phyloP scores from a whole-genome alignment of 2,329 filamentous ascomycete species.

The Orbilia javanica region DNA sequence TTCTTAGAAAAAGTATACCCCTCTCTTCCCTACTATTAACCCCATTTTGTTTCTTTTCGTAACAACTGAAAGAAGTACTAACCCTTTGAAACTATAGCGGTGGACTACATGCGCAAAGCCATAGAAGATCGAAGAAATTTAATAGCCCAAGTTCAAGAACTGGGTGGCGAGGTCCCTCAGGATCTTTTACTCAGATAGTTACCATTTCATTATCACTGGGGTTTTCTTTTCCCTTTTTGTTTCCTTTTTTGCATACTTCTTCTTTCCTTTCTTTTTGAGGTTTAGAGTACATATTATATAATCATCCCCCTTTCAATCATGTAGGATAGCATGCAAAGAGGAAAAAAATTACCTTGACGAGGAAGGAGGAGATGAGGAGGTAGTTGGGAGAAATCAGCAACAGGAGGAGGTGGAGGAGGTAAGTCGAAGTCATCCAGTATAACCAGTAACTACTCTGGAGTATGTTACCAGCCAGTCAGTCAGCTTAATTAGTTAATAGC shows the following conservation, averaged over 20 bases:
- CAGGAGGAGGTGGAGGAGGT: neutral
- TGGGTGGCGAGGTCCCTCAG: slow-evolving; percentile 70
- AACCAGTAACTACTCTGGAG: neutral
- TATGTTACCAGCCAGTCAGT: neutral
- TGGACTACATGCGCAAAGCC: slow-evolving; percentile 75
- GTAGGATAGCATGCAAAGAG: no score
- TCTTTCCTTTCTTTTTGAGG: neutral
- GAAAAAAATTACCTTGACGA: neutral
- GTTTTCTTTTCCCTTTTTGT: neutral
- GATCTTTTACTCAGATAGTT: slow-evolving; percentile 58
- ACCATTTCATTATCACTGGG: neutral
- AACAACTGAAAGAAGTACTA: neutral
- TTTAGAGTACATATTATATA: neutral
- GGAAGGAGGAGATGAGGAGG: neutral
- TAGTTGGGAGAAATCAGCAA: neutral
- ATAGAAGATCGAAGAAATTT: slow-evolving; percentile 72
- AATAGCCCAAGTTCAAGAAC: slow-evolving; percentile 72
- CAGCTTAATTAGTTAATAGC: neutral
- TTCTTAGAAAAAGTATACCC: slow-evolving; percentile 74
- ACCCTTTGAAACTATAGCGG: slow-evolving; percentile 64
- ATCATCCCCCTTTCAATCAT: neutral
- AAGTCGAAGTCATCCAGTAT: no score
- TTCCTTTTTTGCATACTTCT: no score
- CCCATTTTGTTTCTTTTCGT: no score
- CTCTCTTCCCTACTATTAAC: neutral